Evolutionary conservation across 768 basidiomycete species (phyloP), one percentile per base, ranked within the genome.

Genomic region (Mrakia blollopis): DNA sequence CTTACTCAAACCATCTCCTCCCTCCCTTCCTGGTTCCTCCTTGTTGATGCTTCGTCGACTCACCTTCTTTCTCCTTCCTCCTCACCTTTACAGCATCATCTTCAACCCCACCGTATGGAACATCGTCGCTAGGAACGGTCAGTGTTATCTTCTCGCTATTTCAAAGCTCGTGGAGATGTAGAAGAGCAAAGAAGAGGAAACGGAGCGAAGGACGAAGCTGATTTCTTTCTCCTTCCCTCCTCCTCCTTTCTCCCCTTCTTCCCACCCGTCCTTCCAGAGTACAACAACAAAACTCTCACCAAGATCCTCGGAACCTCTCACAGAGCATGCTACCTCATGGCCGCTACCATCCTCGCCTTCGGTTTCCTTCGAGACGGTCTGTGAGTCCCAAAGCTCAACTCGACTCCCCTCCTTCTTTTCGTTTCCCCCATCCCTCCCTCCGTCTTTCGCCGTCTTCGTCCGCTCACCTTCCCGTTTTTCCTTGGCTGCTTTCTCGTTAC

Each of bases 101-200:
- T 98, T 98, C 86, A 98, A 98, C 81, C 96, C 96, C 0, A 89
- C 90, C 0, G 94, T 91, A 77, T 99, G 96, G 96, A 99, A 99
- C 84, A 89, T 94, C 79, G 89, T 95, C 39, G 96, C 96, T 35
- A 90, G 89, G 75, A 93, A 95, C 85, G 94, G 94, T 94, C 79
- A 69, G 89, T 85, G n/a, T 8, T 30, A 32, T 13, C 16, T n/a
- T 28, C 77, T 80, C 0, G 14, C 41, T 41, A 7, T 18, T 23
- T 63, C 39, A 0, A 35, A 52, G n/a, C n/a, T 67, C 54, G 35
- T 68, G 63, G 5, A 25, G 39, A 35, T 68, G 37, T 7, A 23
- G 63, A 23, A 8, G 63, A 13, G 14, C 9, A 7, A 68, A 13
- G 37, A 41, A 41, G 39, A 18, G 39, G 37, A 68, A 25, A 9